Evolutionary conservation across 208 protist species (phyloP), one percentile per base, ranked within the genome.

Genomic region (Acanthamoeba culbertsoni): DNA sequence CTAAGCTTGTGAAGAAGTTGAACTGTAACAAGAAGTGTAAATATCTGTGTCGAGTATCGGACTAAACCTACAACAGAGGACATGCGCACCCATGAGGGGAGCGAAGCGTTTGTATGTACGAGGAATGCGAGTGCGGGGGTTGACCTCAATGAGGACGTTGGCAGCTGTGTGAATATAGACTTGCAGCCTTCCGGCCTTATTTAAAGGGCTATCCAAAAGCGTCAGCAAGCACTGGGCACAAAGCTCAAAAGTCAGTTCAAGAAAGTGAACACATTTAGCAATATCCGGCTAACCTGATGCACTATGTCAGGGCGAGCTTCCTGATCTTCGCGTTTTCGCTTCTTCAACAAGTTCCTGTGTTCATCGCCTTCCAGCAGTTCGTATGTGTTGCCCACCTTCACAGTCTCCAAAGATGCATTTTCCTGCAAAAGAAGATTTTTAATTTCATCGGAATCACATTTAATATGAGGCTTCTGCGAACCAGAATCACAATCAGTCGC

Each of bases 1-100:
- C 98, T 99, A 59, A 99, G 97, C 96, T 99, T 99, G 96, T 99
- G 98, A 63, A 99, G 97, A 51, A 99, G 96, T 95, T 99, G 98
- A 20, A 99, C 98, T 97, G 91, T 43, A 28, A 16, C 65, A 42
- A 23, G 20, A 53, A 26, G 12, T 8, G 10, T 23, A 6, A 62
- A 42, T 0, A 77, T 40, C 18, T 55, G 8, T 55, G 48, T 18
- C 28, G 46, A 16, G 53, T 57, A 37, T 93, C 45, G n/a, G 42
- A 31, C 28, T 62, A 6, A 57, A 57, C 0, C 0, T 75, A 20
- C 7, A 0, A 48, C 90, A 28, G 45, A 71, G 63, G 0, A 1
- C 10, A 37, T 18, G 35, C 93, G 57, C 89, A 98, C 95, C 97
- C 99, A 99, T 99, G 94, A 99, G 98, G 90, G 98, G 99, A 73